Base-by-base conservation (phyloP, 2,329 filamentous ascomycete genomes). In the Ophiocordyceps polyrhachis-furcata region DNA sequence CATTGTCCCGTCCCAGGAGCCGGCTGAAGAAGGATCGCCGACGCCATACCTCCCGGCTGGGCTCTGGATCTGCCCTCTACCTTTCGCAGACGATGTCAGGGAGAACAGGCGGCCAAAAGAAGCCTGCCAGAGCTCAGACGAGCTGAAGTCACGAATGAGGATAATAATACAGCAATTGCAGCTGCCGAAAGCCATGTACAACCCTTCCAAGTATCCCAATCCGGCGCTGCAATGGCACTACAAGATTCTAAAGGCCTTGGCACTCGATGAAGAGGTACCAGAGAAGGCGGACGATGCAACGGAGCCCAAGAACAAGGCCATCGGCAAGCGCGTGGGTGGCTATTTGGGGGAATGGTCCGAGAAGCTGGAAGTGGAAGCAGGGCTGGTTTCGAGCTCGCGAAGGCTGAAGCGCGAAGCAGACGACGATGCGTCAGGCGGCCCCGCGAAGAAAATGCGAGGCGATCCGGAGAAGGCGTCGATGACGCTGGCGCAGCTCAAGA, bases 141-240 rank as follows among this genome's bases (percentile, higher is more conserved):
- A 74, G 6, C 67, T 96, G 9, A 81, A 81, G 13, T 84, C 93
- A 54, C 70, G 74, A 35, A 95, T 95, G 88, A 74, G 84, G 42
- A 72, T 72, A 6, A 74, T 95, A 4, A 68, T 95, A 2, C 81
- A 91, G 57, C 86, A 93, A 52, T 67, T 95, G 1, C 86, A 94
- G 57, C 74, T 98, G 8, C 91, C 91, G 0, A 88, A 84, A 55
- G 87, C 74, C 6, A 69, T 74, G 29, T 98, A 93, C 56, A 82
- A 93, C 51, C 88, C 89, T 1, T 67, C 69, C 1, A 91, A 82
- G 55, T 96, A 95, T 55, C 85, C 91, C 0, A 98, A 98, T 49
- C 87, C 88, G 11, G 74, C 83, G 9, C 69, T 98, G 21, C 91
- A 98, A 63, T 98, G 89, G 88, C 91, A 96, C 64, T 98, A 96